Evolutionary conservation across 805 yeast genomes (phyloP), one percentile per base, ranked within the genome.

Genomic region (Wickerhamomyces chaumierensis): DNA sequence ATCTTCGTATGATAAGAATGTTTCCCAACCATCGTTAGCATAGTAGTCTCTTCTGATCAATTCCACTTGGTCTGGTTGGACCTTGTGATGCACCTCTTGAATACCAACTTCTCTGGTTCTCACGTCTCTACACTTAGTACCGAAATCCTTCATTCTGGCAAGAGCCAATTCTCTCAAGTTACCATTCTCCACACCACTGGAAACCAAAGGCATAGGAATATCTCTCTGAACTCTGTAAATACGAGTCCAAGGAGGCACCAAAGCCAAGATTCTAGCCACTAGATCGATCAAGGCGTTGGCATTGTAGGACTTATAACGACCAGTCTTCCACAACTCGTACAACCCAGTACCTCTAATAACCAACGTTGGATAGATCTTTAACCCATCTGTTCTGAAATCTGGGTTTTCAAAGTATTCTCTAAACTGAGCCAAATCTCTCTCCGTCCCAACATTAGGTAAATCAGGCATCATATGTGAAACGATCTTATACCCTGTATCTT

Each of bases 381-480:
- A 70, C 29, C 98, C 98, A 57, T 92, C 98, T 2, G 98, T 92
- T 60, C 98, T 74, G 62, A 92, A 92, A 21, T 77, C 95, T 1
- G 98, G 98, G 58, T 85, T 92, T 52, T 90, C 97, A 57, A 92
- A 92, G 64, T 92, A 92, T 58, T 92, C 98, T 53, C 81, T 76
- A 56, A 92, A 92, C 63, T 92, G 98, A 54, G 87, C 95, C 42
- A 90, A 65, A 58, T 92, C 98, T 58, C 98, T 75, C 62, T 92
- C 98, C 95, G 90, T 85, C 16, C 97, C 98, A 42, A 92, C 96
- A 54, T 92, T 92, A 15, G 98, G 98, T 52, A 92, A 69, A 66
- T 92, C 98, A 14, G 98, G 98, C 98, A 92, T 92, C 98, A 92
- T 92, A 63, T 92, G 98, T 47, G 94, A 79, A 18, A 92, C 98